phyloP scores from a whole-genome alignment of 2,329 filamentous ascomycete species.

The Xylariaceae sp. region DNA sequence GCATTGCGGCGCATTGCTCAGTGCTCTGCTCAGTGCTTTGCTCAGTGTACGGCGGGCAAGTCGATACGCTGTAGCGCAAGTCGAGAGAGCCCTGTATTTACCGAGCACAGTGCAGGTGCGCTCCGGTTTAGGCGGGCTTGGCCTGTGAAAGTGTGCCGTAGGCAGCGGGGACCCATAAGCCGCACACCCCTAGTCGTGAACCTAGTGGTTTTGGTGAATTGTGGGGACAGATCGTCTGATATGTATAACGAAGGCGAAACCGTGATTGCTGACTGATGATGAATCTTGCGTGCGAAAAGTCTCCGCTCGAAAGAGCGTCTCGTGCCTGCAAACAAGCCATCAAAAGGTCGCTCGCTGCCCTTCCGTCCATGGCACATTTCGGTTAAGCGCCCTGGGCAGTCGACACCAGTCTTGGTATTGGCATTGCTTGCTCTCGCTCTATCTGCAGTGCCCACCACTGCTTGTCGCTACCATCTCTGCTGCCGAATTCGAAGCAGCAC shows the following conservation, averaged over 20 bases:
- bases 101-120: not conserved
- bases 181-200: not conserved
- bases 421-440: not conserved
- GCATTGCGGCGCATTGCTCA: too few relatives aligned
- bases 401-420: not conserved
- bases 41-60: too few relatives aligned
- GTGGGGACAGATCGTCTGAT: slow-evolving; percentile 9
- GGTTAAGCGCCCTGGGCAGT: not conserved
- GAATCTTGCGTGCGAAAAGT: not conserved
- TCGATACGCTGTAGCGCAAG: not conserved
- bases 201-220: not conserved
- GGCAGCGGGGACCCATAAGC: not conserved
- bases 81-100: not conserved
- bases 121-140: too few relatives aligned
- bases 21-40: too few relatives aligned
- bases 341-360: slow-evolving; percentile 6
- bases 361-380: not conserved
- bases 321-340: not conserved
- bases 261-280: slow-evolving; percentile 1
- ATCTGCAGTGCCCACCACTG: not conserved
- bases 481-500: not conserved
- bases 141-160: not conserved
- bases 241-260: not conserved
- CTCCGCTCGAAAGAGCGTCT: not conserved
- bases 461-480: not conserved